phyloP scores from a whole-genome alignment of 2,329 filamentous ascomycete genomes.

The Fusarium duplospermum region DNA sequence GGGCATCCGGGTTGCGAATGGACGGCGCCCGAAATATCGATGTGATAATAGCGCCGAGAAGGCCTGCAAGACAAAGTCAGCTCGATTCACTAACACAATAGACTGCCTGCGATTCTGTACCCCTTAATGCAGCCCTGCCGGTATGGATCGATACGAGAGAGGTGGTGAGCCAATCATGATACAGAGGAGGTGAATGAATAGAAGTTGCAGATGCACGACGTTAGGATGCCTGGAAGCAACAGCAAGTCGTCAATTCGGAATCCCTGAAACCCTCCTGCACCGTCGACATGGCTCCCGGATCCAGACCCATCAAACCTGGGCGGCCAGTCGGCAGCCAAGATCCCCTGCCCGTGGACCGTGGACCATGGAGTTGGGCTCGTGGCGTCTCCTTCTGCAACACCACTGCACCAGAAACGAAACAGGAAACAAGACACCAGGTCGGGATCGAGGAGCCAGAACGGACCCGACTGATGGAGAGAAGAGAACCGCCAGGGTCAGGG shows the following conservation, averaged over 20 bases:
- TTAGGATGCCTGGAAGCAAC: background rate
- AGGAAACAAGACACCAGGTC: slow-evolving; percentile 23
- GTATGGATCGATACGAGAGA: background rate
- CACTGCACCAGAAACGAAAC: slow-evolving; percentile 29
- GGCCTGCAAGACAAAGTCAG: background rate
- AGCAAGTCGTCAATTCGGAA: background rate
- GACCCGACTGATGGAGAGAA: background rate
- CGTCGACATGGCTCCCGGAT: slow-evolving; percentile 6
- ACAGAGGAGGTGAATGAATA: background rate
- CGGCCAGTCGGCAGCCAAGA: slow-evolving; percentile 3
- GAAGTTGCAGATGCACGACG: background rate
- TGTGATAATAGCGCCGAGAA: slow-evolving; percentile 1
- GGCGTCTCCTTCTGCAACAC: slow-evolving; percentile 15
- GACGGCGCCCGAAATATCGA: background rate
- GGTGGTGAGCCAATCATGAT: background rate
- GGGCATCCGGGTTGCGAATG: background rate
- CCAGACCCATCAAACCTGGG: slow-evolving; percentile 12
- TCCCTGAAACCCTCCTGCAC: background rate
- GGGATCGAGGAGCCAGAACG: slow-evolving; percentile 11
- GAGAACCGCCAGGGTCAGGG: slow-evolving; percentile 30
- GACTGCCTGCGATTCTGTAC: background rate
- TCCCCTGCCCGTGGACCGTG: slow-evolving; percentile 1
- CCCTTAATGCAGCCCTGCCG: background rate
- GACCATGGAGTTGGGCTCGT: slow-evolving; percentile 18
- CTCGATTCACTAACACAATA: background rate